Evolutionary conservation across 176 grass and related monocot species (phyloP), one percentile per base, ranked within the genome.

Genomic region (Avena insularis): DNA sequence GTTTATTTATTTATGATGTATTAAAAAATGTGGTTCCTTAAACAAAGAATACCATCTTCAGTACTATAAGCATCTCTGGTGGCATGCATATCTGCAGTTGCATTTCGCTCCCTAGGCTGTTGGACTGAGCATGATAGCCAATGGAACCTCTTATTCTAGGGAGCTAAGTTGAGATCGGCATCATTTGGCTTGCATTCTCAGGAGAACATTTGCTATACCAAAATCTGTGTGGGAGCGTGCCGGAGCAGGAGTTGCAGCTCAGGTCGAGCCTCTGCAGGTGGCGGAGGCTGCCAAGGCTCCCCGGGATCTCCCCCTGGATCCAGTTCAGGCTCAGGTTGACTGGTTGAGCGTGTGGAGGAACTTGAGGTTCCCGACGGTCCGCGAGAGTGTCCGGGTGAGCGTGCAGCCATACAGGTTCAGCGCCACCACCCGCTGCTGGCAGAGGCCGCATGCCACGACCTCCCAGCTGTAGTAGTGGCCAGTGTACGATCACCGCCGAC

Each of bases 121-220:
- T 76, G 71, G 5, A 58, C 50, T 2, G 78, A 82, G 82, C 83
- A 81, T 2, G 82, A 8, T 43, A 43, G 40, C 81, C 84, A 40
- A 90, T 88, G 58, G 85, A 82, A 33, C 91, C 85, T 47, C 77
- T 82, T 81, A 90, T 84, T 73, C 73, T 75, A 50, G 81, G 12
- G 84, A 84, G 23, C 46, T 92, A 31, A 40, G 29, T 33, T 12
- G 74, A 79, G 57, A 82, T 82, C 25, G 36, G 43, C 6, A 75
- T 9, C 1, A 1, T n/a, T 6, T 9, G 29, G 35, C 9, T 71
- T 58, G 9, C 10, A 40, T 9, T 38, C 46, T 75, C 82, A 21
- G 64, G 63, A 25, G 59, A 0, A 92, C 77, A 67, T 40, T 89
- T 43, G 40, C 40, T 43, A 43, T 43, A 43, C 5, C 40, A 6